Evolutionary conservation across 768 basidiomycete species (phyloP).

Genomic region (Arthromyces matolae): DNA sequence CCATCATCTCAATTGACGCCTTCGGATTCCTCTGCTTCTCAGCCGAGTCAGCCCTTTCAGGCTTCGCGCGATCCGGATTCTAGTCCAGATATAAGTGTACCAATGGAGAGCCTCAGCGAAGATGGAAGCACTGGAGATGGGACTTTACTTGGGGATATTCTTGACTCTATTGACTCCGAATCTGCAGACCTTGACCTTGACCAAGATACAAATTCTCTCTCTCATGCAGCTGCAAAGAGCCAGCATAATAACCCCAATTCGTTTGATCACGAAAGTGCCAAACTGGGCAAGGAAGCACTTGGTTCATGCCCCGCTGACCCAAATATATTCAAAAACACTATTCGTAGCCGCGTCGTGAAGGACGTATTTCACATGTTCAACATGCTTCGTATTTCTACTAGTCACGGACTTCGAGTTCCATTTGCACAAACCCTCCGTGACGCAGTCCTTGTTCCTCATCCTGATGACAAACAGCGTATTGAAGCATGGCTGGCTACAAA

Average conservation of each 20-base stretch:
- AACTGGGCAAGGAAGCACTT: background rate
- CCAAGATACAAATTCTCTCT: no score
- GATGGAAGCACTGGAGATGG: background rate
- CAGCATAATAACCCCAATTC: background rate
- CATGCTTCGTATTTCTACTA: slow-evolving; percentile 23
- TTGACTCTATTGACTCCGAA: background rate
- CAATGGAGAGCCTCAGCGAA: background rate
- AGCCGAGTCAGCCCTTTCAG: background rate
- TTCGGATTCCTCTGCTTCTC: background rate
- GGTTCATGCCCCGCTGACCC: background rate
- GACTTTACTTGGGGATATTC: background rate
- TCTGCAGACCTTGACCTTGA: no score
- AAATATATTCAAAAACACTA: background rate
- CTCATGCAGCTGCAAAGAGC: background rate
- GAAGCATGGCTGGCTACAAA: background rate
- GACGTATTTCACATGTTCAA: slow-evolving; percentile 29
- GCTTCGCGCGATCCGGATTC: background rate
- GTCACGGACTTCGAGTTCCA: slow-evolving; percentile 23
- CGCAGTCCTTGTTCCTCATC: slow-evolving; percentile 23
- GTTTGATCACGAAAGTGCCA: background rate
- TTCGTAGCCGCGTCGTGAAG: slow-evolving; percentile 23
- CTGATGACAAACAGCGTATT: slow-evolving; percentile 13
- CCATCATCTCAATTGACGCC: background rate
- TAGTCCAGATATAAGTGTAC: background rate
- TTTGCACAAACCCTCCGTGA: slow-evolving; percentile 19